Base-by-base conservation (phyloP, 345 rosid genomes). In the Lagerstroemia speciosa region DNA sequence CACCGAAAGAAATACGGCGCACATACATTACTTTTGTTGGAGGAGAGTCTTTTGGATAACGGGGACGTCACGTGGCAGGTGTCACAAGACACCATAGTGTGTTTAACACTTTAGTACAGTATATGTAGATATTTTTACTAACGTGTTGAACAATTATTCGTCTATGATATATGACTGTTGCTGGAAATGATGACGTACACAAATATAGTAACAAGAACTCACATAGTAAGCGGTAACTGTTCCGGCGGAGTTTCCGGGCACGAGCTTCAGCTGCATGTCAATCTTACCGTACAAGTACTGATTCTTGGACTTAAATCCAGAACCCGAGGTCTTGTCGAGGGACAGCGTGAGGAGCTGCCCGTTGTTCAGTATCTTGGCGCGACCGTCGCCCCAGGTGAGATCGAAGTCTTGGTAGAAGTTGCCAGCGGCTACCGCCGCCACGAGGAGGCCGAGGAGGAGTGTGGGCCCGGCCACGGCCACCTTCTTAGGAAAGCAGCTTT, bases 181-280 rank as follows among this genome's bases (percentile, higher is more conserved):
- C n/a, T n/a, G n/a, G n/a, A n/a, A n/a, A n/a, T n/a, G n/a, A n/a
- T n/a, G n/a, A n/a, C n/a, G n/a, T n/a, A n/a, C n/a, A n/a, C n/a
- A n/a, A n/a, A n/a, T n/a, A n/a, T n/a, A n/a, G n/a, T n/a, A n/a
- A n/a, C n/a, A n/a, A n/a, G 15, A 8, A 72, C 83, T 83, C 75
- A 89, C 90, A 24, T 85, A 86, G 73, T 76, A 86, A 2, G 96
- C 82, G 0, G 91, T 89, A 66, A 89, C 90, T 8, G 93, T 87
- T 75, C 96, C 96, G 0, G 96, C 96, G 6, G 96, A 89, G 66
- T 89, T 85, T n/a, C 92, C 96, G 8, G 90, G 77, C 17, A 87
- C 96, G 22, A 89, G 90, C 77, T 89, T 89, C 36, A 89, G 78
- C 46, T 84, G 83, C 90, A 89, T 82, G 73, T 85, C 87, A 15